A percentile compares a stretch with the other conserved stretches of the same genome.
Evolutionary conservation across 805 yeast species (phyloP).

Genomic region (Candida germanica): DNA sequence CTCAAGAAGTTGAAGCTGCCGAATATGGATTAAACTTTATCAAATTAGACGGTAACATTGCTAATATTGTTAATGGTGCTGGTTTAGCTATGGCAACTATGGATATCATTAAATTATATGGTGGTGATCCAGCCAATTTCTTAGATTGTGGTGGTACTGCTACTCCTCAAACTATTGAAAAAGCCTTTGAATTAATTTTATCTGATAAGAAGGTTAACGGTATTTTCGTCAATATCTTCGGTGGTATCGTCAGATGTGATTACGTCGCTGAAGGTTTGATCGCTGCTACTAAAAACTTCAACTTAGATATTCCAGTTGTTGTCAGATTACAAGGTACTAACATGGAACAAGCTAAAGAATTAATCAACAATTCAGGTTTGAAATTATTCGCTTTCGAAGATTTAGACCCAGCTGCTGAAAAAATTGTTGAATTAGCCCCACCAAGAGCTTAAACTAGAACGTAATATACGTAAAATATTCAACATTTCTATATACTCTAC

Average conservation of each 20-base stretch:
- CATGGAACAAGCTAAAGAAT: slow-evolving; percentile 80
- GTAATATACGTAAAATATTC: too few relatives aligned
- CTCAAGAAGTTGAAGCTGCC: slow-evolving; percentile 89
- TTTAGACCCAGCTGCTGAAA: slow-evolving; percentile 95
- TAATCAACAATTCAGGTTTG: slow-evolving; percentile 84
- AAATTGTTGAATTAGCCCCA: slow-evolving; percentile 72
- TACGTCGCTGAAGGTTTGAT: slow-evolving; percentile 97
- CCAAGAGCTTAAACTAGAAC: slow-evolving; percentile 16
- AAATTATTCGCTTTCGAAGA: slow-evolving; percentile 89
- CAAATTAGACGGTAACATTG: slow-evolving; percentile 97
- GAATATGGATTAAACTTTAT: slow-evolving; percentile 90
- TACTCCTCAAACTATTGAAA: slow-evolving; percentile 95
- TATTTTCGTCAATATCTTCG: slow-evolving; percentile 96
- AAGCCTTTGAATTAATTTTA: slow-evolving; percentile 90
- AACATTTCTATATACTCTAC: neutral
- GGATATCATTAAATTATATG: slow-evolving; percentile 97
- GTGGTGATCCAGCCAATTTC: slow-evolving; percentile 99
- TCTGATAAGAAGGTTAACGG: slow-evolving; percentile 88
- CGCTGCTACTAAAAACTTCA: slow-evolving; percentile 89
- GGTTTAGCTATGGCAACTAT: slow-evolving; percentile 99
- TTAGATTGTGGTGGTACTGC: slow-evolving; percentile 99
- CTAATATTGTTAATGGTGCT: slow-evolving; percentile 99
- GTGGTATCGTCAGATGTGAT: slow-evolving; percentile 99
- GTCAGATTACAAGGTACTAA: slow-evolving; percentile 99
- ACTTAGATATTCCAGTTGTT: slow-evolving; percentile 89